A percentile compares a stretch with the other conserved stretches of the same genome.
phyloP scores from a whole-genome alignment of 495 filamentous ascomycete species.

The Hypoxylon crocopeplum region DNA sequence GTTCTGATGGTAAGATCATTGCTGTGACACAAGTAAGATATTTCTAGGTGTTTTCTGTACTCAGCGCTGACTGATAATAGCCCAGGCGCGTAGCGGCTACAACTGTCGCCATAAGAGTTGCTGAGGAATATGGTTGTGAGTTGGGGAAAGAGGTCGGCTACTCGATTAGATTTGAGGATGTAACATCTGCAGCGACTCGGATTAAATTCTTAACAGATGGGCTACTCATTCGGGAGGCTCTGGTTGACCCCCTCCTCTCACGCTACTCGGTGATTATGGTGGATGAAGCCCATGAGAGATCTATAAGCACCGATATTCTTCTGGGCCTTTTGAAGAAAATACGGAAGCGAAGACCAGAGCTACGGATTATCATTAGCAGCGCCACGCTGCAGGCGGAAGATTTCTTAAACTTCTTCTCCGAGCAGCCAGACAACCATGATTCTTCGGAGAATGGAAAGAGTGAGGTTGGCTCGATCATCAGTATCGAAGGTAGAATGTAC shows the following conservation, averaged over 20 bases:
- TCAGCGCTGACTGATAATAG: slow-evolving; percentile 56
- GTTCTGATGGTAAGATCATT: slow-evolving; percentile 77
- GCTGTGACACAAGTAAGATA: slow-evolving; percentile 85
- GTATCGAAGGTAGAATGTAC: slow-evolving; percentile 88
- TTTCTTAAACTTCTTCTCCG: slow-evolving; percentile 82
- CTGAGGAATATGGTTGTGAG: slow-evolving; percentile 90
- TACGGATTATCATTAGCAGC: slow-evolving; percentile 91
- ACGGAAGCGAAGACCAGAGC: slow-evolving; percentile 76
- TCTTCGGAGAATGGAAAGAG: slow-evolving; percentile 47
- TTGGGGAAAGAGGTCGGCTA: slow-evolving; percentile 96
- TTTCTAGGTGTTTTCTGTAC: slow-evolving; percentile 9
- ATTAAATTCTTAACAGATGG: slow-evolving; percentile 99
- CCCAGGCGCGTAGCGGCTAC: slow-evolving; percentile 92
- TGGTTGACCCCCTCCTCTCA: slow-evolving; percentile 90
- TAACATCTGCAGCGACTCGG: slow-evolving; percentile 82
- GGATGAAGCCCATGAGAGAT: slow-evolving; percentile 96
- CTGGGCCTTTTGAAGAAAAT: slow-evolving; percentile 97
- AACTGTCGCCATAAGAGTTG: slow-evolving; percentile 88
- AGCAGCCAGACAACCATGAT: slow-evolving; percentile 51
- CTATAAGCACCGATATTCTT: slow-evolving; percentile 91
- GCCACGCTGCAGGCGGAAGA: slow-evolving; percentile 92
- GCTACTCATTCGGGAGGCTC: slow-evolving; percentile 88
- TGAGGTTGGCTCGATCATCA: slow-evolving; percentile 75
- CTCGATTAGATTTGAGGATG: slow-evolving; percentile 94
- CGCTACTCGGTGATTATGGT: slow-evolving; percentile 98